Base-by-base conservation (phyloP, 1,284 basidiomycete species). In the Tremellales sp. region DNA sequence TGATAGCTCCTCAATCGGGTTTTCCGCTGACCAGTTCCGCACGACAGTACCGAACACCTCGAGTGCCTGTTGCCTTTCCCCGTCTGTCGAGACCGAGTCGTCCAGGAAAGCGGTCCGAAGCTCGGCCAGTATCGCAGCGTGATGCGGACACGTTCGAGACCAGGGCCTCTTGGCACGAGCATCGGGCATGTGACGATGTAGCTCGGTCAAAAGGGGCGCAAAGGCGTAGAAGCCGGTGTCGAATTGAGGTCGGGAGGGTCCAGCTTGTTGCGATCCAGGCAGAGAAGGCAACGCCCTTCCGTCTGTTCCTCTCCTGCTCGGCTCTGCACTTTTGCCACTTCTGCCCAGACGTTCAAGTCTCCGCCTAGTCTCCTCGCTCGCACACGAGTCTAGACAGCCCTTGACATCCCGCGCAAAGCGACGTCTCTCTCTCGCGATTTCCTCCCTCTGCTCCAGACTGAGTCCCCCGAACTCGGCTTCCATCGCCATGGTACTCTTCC, bases 71-170 rank as follows among this genome's bases (percentile, higher is more conserved):
- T 65, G 62, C 23, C 64, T 41, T 25, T 70, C 67, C 5, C 65
- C 66, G 19, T 60, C 60, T 12, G 61, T 61, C 13, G 65, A 59
- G 1, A 55, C 46, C 3, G 48, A 46, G 37, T 65, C 61, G 6
- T 58, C 57, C 1, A 69, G 49, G 45, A 70, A 70, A 1, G 63
- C 59, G 1, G 64, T 57, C 10, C 63, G 64, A 2, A 72, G 57
- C 49, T 72, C 70, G 13, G 67, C 61, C 11, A 72, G 57, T 37
- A 72, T 67, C 6, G 61, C 60, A 3, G 61, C 56, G 48, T 72
- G 70, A 45, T 70, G 68, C 1, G 70, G 70, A 36, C 64, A 69
- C 2, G 70, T 70, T 15, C 65, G 52, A 0, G 64, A 65, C 70
- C 70, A 72, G 1, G 63, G 47, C 26, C 59, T 58, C 46, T 68